Percentiles rank a stretch among this genome's conserved stretches.
Conservation (phyloP, 164 flowering plant species). For the Nymphaea thermarum region DNA sequence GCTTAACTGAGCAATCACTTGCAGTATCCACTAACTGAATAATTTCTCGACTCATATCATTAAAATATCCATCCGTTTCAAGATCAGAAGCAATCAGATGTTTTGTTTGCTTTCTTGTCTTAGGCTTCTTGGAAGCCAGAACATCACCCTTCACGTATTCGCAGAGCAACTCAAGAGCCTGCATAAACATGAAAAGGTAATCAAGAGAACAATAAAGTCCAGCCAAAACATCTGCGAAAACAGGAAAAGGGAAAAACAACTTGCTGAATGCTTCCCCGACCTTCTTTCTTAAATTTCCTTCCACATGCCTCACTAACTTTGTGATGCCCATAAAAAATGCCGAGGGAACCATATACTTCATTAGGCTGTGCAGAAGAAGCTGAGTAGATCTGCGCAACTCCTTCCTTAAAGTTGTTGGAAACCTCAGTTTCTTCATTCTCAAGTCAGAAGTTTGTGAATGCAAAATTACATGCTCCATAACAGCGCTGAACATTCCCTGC, state of each 20-base stretch:
- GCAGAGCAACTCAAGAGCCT: conserved; percentile 74
- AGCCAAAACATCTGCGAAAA: neutral
- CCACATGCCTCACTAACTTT: conserved; percentile 33
- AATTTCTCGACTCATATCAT: conserved; percentile 41
- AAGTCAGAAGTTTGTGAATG: conserved; percentile 26
- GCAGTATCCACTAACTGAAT: conserved; percentile 40
- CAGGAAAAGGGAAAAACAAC: neutral
- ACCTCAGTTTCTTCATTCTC: conserved; percentile 23
- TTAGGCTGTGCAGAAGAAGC: conserved; percentile 31
- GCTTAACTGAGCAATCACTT: conserved; percentile 26
- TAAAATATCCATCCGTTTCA: conserved; percentile 35
- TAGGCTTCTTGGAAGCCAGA: conserved; percentile 15
- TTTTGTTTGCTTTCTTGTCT: conserved; percentile 14
- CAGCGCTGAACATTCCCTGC: conserved; percentile 48
- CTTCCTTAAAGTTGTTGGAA: conserved; percentile 28
- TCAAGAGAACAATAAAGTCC: neutral
- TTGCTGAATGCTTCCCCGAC: conserved; percentile 13
- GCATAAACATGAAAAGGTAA: conserved; percentile 10
- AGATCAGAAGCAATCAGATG: conserved; percentile 22
- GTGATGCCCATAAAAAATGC: conserved; percentile 43
- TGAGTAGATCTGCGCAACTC: conserved; percentile 37
- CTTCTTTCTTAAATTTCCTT: conserved; percentile 50
- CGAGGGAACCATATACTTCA: conserved; percentile 43
- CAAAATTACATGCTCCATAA: conserved; percentile 56
- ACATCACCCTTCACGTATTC: conserved; percentile 37